phyloP scores from a whole-genome alignment of 1,139 yeast genomes.

The Debaryomyces psychrophilus region DNA sequence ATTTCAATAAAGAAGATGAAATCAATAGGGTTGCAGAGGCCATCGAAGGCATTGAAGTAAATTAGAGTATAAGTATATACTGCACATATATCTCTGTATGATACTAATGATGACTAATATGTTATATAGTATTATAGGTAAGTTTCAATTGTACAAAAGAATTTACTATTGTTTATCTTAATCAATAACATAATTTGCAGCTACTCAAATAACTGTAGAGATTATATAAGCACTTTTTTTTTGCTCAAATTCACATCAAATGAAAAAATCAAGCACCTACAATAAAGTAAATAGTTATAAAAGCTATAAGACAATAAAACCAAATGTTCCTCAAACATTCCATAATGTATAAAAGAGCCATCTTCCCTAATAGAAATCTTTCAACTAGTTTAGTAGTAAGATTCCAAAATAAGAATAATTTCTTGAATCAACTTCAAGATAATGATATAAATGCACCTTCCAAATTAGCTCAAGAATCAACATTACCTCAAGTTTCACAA shows the following conservation, averaged over 20 bases:
- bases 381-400: conserved; percentile 6
- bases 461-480: conserved; percentile 51
- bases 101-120: too few relatives aligned
- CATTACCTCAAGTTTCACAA: conserved; percentile 50
- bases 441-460: conserved; percentile 42
- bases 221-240: neutral
- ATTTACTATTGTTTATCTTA: too few relatives aligned
- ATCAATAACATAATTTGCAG: too few relatives aligned
- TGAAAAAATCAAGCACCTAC: neutral
- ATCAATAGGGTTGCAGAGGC: conserved; percentile 8
- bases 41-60: neutral
- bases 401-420: conserved; percentile 18
- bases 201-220: too few relatives aligned
- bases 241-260: neutral
- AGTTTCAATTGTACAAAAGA: neutral
- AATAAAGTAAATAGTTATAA: neutral
- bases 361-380: neutral
- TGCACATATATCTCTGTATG: too few relatives aligned
- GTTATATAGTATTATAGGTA: too few relatives aligned
- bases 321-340: neutral
- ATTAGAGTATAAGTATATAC: neutral
- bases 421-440: conserved; percentile 26
- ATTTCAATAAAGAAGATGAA: conserved; percentile 21
- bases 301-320: neutral
- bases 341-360: neutral